Base-by-base conservation (phyloP, 1,284 basidiomycete species). In the Rhodotorula sp. region DNA sequence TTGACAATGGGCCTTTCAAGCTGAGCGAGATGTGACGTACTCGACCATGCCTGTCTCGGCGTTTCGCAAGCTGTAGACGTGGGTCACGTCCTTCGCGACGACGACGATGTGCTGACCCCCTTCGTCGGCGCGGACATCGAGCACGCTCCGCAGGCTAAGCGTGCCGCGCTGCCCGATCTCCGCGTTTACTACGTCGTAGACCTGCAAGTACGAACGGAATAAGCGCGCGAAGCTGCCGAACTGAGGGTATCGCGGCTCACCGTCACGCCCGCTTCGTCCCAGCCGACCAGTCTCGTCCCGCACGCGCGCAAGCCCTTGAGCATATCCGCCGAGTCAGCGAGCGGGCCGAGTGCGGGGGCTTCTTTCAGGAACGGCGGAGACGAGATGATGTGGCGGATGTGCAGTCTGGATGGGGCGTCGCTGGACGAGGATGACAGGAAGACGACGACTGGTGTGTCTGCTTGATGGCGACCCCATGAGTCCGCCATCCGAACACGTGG, bases 271-370 rank as follows among this genome's bases (percentile, higher is more conserved):
- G 32, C 41, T 1, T 41, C 50, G 12, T 62, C 55, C 57, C 61
- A 74, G 1, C 61, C 64, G 2, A 72, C 13, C 7, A 74, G 29
- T 27, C 66, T 44, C 10, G 67, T 53, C 8, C 41, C 67, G 22
- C 61, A 61, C 22, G 50, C 51, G 17, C 44, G 39, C 54, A 74
- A 39, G 7, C 70, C 70, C 44, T 48, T 32, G 13, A 66, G 27
- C 15, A 27, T 3, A 3, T 17, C 12, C 22, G 8, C 32, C 55
- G 53, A 10, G n/a, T 29, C 50, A 13, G n/a, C 2, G 3, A 51
- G 50, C 9, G 15, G 22, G n/a, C 50, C 50, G n/a, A 51, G 50
- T 1, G 13, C 15, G 27, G 50, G 0, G 4, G 50, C 3, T 2
- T 12, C n/a, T 27, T 22, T 15, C 12, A n/a, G 2, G 3, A 9